Evolutionary conservation across 495 filamentous ascomycete genomes (phyloP).

Genomic region (Tuber indicum): DNA sequence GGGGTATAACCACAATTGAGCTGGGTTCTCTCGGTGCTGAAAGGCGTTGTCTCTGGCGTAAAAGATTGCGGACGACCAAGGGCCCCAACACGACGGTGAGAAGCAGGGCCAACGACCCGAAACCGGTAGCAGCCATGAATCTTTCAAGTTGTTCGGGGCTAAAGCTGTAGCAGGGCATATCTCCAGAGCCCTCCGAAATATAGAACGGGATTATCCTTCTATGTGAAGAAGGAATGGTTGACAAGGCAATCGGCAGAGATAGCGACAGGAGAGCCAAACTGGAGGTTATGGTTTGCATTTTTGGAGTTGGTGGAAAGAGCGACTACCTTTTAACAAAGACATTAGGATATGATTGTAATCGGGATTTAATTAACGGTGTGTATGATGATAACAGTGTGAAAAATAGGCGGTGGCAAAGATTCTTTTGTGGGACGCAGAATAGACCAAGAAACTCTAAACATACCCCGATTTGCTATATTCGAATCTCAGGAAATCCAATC

Average conservation of each 20-base stretch:
- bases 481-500: neutral
- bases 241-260: slow-evolving; percentile 1
- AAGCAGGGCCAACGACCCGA: slow-evolving; percentile 19
- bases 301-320: neutral
- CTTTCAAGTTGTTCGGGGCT: slow-evolving; percentile 20
- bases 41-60: slow-evolving; percentile 9
- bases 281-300: neutral
- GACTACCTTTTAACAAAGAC: neutral
- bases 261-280: neutral
- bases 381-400: neutral
- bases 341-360: neutral
- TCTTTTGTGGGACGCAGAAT: neutral
- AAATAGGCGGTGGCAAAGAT: neutral
- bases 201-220: slow-evolving; percentile 1
- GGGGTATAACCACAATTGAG: neutral
- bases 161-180: slow-evolving; percentile 13
- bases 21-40: neutral
- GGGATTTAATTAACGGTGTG: neutral
- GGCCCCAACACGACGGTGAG: slow-evolving; percentile 22
- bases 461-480: neutral
- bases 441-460: slow-evolving; percentile 1
- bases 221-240: neutral
- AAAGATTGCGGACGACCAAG: slow-evolving; percentile 25
- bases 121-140: slow-evolving; percentile 16
- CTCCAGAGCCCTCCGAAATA: neutral